Evolutionary conservation across 371 early-diverging fungal genomes (phyloP).

Genomic region (Mortierella sp.): DNA sequence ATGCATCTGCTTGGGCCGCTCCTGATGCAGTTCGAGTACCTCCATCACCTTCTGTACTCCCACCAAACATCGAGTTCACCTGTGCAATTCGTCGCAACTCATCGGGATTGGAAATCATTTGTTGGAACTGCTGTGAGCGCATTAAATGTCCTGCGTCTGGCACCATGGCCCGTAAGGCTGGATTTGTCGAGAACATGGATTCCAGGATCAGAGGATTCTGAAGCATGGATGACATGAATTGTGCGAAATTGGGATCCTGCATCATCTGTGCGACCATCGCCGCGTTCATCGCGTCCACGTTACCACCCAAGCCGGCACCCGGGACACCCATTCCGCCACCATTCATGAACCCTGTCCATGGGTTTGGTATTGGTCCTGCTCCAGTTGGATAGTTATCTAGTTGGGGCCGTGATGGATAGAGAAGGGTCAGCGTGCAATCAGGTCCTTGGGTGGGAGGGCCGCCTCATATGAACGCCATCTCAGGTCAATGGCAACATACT

Average conservation of each 20-base stretch:
- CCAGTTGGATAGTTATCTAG: background rate
- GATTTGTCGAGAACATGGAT: slow-evolving; percentile 82
- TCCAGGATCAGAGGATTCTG: slow-evolving; percentile 90
- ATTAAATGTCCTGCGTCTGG: slow-evolving; percentile 85
- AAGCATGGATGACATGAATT: slow-evolving; percentile 79
- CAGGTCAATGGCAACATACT: too few species aligned
- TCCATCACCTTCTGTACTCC: slow-evolving; percentile 60
- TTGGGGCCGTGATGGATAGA: too few species aligned
- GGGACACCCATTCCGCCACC: slow-evolving; percentile 58
- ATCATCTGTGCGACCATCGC: slow-evolving; percentile 74
- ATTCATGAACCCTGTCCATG: slow-evolving; percentile 56
- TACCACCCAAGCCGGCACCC: slow-evolving; percentile 51
- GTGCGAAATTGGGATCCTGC: slow-evolving; percentile 84
- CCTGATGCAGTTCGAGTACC: slow-evolving; percentile 15
- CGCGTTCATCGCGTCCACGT: slow-evolving; percentile 67
- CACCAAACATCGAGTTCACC: slow-evolving; percentile 71
- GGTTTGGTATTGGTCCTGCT: slow-evolving; percentile 50
- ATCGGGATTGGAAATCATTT: slow-evolving; percentile 89
- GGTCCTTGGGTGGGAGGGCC: too few species aligned
- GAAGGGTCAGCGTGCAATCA: too few species aligned
- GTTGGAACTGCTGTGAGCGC: slow-evolving; percentile 80
- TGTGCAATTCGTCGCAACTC: slow-evolving; percentile 78
- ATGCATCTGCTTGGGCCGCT: slow-evolving; percentile 57
- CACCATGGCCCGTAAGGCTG: slow-evolving; percentile 80
- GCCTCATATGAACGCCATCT: too few species aligned